These are phyloP conservation scores for Thielaviopsis ethacetica DNA, from an alignment of 2,329 filamentous ascomycete species.

Conservation along the genomic window DNA sequence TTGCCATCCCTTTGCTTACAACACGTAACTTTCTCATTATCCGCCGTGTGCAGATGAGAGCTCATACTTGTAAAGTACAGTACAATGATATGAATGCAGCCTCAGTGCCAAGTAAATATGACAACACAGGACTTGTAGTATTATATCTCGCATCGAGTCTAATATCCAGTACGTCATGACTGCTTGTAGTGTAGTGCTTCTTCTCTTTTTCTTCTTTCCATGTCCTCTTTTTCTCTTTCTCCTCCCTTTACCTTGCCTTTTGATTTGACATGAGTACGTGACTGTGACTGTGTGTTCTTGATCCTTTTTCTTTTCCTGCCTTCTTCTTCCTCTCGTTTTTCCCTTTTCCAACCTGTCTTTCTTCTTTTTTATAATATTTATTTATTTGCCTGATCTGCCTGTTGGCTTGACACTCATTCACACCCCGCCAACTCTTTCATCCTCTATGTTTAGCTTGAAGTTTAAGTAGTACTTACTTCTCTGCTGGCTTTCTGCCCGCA, in stretches of 20 bases:
- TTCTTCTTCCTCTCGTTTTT: background rate
- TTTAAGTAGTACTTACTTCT: background rate
- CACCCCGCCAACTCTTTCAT: background rate
- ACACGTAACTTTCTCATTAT: too few species aligned
- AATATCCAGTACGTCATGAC: background rate
- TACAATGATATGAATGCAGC: too few species aligned
- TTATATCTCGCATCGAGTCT: background rate
- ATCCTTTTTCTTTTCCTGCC: background rate
- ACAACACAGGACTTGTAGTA: background rate
- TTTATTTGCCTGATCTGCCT: too few species aligned
- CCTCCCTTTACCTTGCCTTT: background rate
- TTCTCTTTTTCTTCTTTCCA: background rate
- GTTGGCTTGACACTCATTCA: background rate
- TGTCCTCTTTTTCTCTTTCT: background rate
- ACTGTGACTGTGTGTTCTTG: background rate
- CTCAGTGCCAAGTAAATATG: too few species aligned
- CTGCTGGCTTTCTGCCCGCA: background rate
- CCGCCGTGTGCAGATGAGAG: too few species aligned
- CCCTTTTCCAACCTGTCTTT: background rate
- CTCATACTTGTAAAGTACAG: too few species aligned
- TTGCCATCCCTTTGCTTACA: too few species aligned
- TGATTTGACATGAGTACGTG: too few species aligned
- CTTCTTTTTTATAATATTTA: too few species aligned
- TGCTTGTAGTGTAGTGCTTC: background rate
- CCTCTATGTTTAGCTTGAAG: background rate